Conservation (phyloP, 2,329 filamentous ascomycete species). For the Alternaria sp. region DNA sequence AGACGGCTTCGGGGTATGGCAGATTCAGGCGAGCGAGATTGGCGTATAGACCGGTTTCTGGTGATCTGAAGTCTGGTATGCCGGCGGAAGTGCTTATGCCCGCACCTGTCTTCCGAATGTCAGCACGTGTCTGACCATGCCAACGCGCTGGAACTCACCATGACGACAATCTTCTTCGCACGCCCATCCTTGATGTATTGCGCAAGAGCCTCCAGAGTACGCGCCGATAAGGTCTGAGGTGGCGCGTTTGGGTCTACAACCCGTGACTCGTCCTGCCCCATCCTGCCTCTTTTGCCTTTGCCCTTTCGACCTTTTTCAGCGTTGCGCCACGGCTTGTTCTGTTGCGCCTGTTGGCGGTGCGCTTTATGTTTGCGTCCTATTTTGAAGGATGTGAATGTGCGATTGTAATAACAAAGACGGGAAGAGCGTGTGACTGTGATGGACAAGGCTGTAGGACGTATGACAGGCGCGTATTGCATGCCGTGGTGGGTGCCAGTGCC, state of each 20-base stretch:
- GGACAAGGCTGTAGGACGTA: constrained; percentile 5
- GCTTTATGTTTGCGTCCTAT: constrained; percentile 61
- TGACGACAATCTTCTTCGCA: constrained; percentile 76
- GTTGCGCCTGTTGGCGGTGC: constrained; percentile 48
- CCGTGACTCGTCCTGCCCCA: constrained; percentile 85
- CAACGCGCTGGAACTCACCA: constrained; percentile 58
- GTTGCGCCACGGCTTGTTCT: constrained; percentile 41
- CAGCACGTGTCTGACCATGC: not conserved
- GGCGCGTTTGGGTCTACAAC: constrained; percentile 70
- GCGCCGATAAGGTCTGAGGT: constrained; percentile 70
- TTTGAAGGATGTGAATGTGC: constrained; percentile 28
- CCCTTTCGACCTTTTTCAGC: constrained; percentile 35
- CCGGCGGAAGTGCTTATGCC: constrained; percentile 77
- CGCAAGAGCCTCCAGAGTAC: constrained; percentile 77
- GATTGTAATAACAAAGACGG: not conserved
- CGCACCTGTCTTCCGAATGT: constrained; percentile 70
- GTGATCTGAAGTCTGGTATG: constrained; percentile 94
- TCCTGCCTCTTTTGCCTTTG: constrained; percentile 57
- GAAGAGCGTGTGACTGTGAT: not conserved
- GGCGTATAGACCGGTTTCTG: constrained; percentile 90
- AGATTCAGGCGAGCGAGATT: constrained; percentile 87
- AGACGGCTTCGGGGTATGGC: constrained; percentile 89
- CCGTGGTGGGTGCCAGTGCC: not conserved
- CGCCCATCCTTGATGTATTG: constrained; percentile 75
- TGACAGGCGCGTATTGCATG: not conserved